phyloP scores from a whole-genome alignment of 192 early-diverging fungal genomes.

The Podila minutissima region DNA sequence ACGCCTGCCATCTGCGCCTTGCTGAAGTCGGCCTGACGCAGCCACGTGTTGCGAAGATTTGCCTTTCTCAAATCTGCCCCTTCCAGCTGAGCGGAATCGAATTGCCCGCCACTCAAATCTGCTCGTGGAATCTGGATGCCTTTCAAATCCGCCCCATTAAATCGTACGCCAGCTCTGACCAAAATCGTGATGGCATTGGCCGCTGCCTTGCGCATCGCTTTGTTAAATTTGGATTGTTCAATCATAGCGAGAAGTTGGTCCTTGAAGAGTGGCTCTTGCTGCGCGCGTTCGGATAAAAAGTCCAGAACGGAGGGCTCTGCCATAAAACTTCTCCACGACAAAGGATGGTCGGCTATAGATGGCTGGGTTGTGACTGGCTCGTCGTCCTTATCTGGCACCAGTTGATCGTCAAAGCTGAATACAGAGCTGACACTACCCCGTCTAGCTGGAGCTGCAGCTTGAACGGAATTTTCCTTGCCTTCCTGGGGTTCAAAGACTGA shows the following conservation, averaged over 20 bases:
- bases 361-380: no score
- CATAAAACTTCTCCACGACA: no score
- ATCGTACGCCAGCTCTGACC: slow-evolving; percentile 4
- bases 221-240: background rate
- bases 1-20: background rate
- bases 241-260: background rate
- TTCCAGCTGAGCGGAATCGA: slow-evolving; percentile 4
- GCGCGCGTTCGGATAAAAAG: background rate
- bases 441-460: no score
- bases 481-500: no score
- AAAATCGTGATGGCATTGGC: slow-evolving; percentile 15
- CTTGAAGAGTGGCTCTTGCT: background rate
- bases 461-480: no score
- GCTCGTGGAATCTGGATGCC: slow-evolving; percentile 5
- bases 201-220: background rate
- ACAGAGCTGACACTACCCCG: no score
- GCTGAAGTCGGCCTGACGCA: background rate
- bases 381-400: no score
- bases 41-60: background rate
- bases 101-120: background rate
- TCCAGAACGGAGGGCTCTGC: no score
- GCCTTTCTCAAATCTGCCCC: slow-evolving; percentile 1
- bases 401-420: no score
- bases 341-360: no score
- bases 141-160: background rate